Evolutionary conservation across 73 alveolate species (phyloP), one percentile per base, ranked within the genome.

Genomic region (Paramecium tetraurelia): DNA sequence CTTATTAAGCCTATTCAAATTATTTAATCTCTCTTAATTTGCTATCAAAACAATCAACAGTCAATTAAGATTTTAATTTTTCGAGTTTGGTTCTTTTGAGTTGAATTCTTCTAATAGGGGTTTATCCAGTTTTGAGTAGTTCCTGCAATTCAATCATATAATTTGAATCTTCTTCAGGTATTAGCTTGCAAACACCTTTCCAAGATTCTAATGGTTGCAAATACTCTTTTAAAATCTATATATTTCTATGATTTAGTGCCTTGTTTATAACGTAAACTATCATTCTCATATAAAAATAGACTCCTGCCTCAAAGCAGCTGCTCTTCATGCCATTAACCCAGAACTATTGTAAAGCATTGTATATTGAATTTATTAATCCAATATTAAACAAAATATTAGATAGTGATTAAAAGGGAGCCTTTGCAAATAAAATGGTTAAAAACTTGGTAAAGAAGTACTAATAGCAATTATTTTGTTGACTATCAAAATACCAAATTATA

Each of bases 401-500:
- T 9, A 80, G 33, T 24, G 33, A 80, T 41, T 33, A 43, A 4
- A 18, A 20, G 0, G 90, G 90, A 46, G 90, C 90, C 24, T 80
- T 44, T 5, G 90, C 43, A 48, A 80, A 80, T 80, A 80, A 20
- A 21, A 80, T 80, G 12, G 72, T 48, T 27, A 80, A 31, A 44
- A 80, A 43, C 46, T 46, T 44, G 1, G 50, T 18, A 48, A 80
- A 80, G n/a, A 22, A 44, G 35, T 41, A 11, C 18, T 41, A 80
- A 48, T 22, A 80, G 10, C 31, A n/a, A 24, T 80, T 41, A 24
- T 80, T 80, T 44, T 41, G 8, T 38, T 22, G 9, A 44, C 46
- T 31, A 80, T 80, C 90, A 80, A 80, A 80, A 80, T 44, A 80
- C 90, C 90, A 80, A 4, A 80, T 44, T 5, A 80, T 27, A 20